Evolutionary conservation across 2,329 filamentous ascomycete species (phyloP), one percentile per base, ranked within the genome.

Genomic region (Diaporthe citri): DNA sequence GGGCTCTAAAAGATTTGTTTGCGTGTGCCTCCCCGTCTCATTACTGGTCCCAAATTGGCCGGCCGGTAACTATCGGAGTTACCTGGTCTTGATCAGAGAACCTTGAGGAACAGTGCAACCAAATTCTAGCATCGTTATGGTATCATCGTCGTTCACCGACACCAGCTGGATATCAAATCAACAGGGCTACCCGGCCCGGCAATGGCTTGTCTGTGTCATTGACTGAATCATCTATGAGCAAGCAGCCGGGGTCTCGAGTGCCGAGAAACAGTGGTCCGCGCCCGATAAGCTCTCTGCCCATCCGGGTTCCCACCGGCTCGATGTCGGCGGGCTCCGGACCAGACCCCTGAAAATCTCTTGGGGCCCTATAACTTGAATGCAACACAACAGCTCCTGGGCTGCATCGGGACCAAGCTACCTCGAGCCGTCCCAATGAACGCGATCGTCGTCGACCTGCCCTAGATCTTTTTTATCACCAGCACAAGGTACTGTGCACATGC

Each of bases 211-310:
- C n/a, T n/a, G 5, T 22, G 25, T 60, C 46, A 31, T n/a, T 55
- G 22, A 41, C 41, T 39, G 25, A 28, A 9, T 31, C n/a, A 43
- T 46, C 70, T 1, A 28, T 36, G 28, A 10, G 15, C 13, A 28
- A 25, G 5, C 17, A 51, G 20, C 70, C 56, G 57, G 46, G 13
- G 55, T 62, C 31, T n/a, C 22, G 60, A 64, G n/a, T 43, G 36
- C 31, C 22, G 46, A 72, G 59, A 59, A 60, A 36, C 34, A 39
- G 43, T 62, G 69, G 57, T 46, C 69, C 46, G 20, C 41, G 28
- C 34, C 71, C 60, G 74, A 75, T 75, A 75, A 75, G 74, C 70
- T 31, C 70, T 36, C 60, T 28, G 57, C 43, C 25, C 70, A 72
- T 60, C 69, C 56, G 59, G 43, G 43, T 52, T 55, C 70, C 20